Base-by-base conservation (phyloP, 1,284 basidiomycete genomes). In the Leccinum fallax region DNA sequence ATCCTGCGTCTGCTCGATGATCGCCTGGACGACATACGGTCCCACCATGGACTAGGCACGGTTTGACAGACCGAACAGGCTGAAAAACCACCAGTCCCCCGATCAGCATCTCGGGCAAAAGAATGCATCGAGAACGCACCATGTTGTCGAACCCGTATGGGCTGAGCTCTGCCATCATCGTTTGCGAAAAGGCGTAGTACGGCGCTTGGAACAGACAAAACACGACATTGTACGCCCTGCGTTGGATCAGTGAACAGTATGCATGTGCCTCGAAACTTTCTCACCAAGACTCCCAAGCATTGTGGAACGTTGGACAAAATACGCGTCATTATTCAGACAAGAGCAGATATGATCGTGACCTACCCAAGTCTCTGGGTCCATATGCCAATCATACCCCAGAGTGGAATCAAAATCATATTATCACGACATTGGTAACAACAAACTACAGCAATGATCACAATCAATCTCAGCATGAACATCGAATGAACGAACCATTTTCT, bases 341-440 rank as follows among this genome's bases (percentile, higher is more conserved):
- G n/a, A 5, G 9, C 60, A 60, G 59, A 13, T 5, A 2, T 4
- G 40, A 65, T 8, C 38, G 28, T 1, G 1, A 69, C 80, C 19
- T 61, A 88, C 83, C 93, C 93, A 58, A 95, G 77, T 58, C 81
- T 87, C 8, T 78, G 68, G 0, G 92, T 94, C 85, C 91, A 94
- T 62, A 94, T 88, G 2, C 93, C 93, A 55, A 94, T 81, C 85
- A 93, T 90, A 19, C 93, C 93, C 93, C 93, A 95, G 2, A 92
- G 78, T 0, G 92, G 90, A 54, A 94, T 91, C 32, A 93, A 55
- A 49, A 93, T 82, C 4, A 90, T 5, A 26, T 26, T 26, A 26
- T 92, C 10, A 90, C 85, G 2, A 90, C 81, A 68, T 92, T 92
- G 6, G 91, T 93, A 2, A 92, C 83, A 19, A 86, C 76, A 69